Base-by-base conservation (phyloP, 345 rosid species). In the Cochlearia excelsa region DNA sequence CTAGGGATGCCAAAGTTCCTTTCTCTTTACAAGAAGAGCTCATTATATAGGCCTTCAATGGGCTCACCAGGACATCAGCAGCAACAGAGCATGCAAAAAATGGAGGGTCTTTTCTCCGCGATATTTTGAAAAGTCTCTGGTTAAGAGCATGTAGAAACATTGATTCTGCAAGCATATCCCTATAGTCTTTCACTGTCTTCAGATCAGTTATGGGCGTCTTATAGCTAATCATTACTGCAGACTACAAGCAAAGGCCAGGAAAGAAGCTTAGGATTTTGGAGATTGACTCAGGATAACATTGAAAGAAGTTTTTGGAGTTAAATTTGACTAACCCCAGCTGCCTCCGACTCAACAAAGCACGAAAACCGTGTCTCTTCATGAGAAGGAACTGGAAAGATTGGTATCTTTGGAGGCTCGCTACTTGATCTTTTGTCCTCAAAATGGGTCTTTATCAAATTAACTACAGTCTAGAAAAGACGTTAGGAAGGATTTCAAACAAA, bases 11-110 rank as follows among this genome's bases (percentile, higher is more conserved):
- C 57, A 85, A 64, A 55, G 89, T 82, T 62, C 93, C 95, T 74
- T 75, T 83, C 74, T 85, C 95, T 74, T 87, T 87, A 78, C 93
- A 90, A 7, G 82, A 77, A 26, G 98, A 79, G 61, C 81, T 77
- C 80, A 91, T 88, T 46, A 84, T 84, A 64, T 76, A 85, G 61
- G 96, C 94, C 79, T 85, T 87, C 63, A 79, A 58, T 46, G 90
- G 84, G 68, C 69, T 78, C 76, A 88, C 96, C 70, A 85, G 75
- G 66, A 63, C 79, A 80, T 84, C 91, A 46, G 91, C 84, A 75
- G 79, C 82, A 68, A 81, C 81, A n/a, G 98, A 85, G 79, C 95
- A 91, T 11, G 98, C 84, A 76, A 91, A 85, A 78, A 75, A 91
- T 9, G 96, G 95, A 6, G 87, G 98, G 61, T 85, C 81, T 59